These are phyloP conservation scores for Gaeumannomyces tritici DNA, from an alignment of 2,329 filamentous ascomycete genomes.

Conservation along the genomic window DNA sequence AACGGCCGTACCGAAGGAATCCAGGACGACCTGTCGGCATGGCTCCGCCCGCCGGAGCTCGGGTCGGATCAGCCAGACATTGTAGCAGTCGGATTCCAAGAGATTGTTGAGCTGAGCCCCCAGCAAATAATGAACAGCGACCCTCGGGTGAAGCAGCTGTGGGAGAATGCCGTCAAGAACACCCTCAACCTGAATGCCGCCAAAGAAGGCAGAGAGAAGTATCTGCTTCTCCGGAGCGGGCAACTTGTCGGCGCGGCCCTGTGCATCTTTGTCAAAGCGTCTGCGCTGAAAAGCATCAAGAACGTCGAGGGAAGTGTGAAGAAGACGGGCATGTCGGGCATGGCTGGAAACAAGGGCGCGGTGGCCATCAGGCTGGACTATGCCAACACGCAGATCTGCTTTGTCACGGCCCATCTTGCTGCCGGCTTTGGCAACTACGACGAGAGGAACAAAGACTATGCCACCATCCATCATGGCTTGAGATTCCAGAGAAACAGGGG, in stretches of 20 bases:
- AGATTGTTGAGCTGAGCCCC: conserved; percentile 95
- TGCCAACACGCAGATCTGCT: conserved; percentile 84
- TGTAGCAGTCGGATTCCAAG: conserved; percentile 86
- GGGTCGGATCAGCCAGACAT: conserved; percentile 67
- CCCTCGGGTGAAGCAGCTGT: conserved; percentile 71
- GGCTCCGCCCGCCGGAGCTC: conserved; percentile 62
- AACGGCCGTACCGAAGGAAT: conserved; percentile 79
- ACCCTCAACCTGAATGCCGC: conserved; percentile 67
- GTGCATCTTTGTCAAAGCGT: conserved; percentile 80
- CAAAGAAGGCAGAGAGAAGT: conserved; percentile 59
- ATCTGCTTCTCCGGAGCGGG: conserved; percentile 82
- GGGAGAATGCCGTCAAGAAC: conserved; percentile 73
- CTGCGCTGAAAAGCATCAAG: conserved; percentile 72
- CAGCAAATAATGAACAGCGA: conserved; percentile 99
- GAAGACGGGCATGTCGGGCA: conserved; percentile 89
- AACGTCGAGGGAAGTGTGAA: conserved; percentile 95
- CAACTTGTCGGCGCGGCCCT: conserved; percentile 91
- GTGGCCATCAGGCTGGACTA: conserved; percentile 95
- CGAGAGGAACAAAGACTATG: conserved; percentile 87
- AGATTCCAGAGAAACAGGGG: conserved; percentile 83
- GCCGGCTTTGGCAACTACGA: conserved; percentile 96
- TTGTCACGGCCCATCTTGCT: conserved; percentile 92
- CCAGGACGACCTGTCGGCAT: conserved; percentile 69
- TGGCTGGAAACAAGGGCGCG: conserved; percentile 96
- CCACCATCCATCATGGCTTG: conserved; percentile 76